Evolutionary conservation across 2,329 filamentous ascomycete genomes (phyloP), one percentile per base, ranked within the genome.

Genomic region (Fusarium austroafricanum): DNA sequence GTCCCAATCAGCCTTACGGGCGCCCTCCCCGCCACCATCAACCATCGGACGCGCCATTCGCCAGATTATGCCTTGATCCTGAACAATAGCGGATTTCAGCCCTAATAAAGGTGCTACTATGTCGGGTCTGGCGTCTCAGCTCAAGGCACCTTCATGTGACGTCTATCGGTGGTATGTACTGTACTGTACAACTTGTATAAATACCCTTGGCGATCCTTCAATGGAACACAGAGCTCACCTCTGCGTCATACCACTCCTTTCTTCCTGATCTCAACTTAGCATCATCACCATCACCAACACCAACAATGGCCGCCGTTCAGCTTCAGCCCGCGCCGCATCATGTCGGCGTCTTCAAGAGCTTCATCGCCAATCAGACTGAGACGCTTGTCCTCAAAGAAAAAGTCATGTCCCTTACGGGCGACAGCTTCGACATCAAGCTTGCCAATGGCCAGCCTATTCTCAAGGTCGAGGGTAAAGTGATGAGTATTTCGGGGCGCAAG

Each of bases 351-450:
- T 81, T 83, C 65, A 68, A 75, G 53, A 75, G 76, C 10, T 76
- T 80, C 63, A 74, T 83, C 26, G 77, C 80, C 5, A 73, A 61
- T 1, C 75, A 80, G 31, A 71, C 75, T 8, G 81, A 84, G 71
- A 87, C 84, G 3, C 77, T 92, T 9, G 74, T 87, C 3, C 79
- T 92, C 47, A 86, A 84, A 70, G 88, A 91, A 72, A 88, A 87
- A 70, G 80, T 90, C 18, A 75, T 89, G 59, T 90, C 88, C 5
- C 78, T 90, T 10, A 84, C 84, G 2, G 87, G 88, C 58, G 88
- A 91, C 78, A 87, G 83, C 75, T 92, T 91, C 78, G 85, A 86
- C 66, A 85, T 92, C 76, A 84, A 83, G 54, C 83, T 85, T 7
- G 77, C 82, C 43, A 83, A 82, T 60, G 87, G 87, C 21, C 78